phyloP scores from a whole-genome alignment of 1,139 yeast species.

The Diutina neorugosa region DNA sequence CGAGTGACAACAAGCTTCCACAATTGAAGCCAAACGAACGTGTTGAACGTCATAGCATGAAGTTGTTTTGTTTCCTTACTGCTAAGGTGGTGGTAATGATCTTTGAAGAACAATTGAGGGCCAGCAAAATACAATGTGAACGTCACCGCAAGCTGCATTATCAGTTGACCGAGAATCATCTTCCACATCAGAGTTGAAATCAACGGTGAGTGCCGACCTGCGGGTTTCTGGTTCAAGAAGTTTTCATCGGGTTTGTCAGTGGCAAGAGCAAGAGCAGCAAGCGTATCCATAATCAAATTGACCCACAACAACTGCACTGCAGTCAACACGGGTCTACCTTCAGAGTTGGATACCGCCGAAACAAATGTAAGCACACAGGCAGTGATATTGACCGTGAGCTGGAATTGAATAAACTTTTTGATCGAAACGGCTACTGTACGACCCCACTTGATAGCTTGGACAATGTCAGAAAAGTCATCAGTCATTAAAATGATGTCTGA shows the following conservation, averaged over 20 bases:
- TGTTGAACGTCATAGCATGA: conserved; percentile 80
- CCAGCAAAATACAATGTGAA: conserved; percentile 78
- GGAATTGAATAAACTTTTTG: conserved; percentile 91
- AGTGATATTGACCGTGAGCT: conserved; percentile 88
- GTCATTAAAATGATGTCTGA: conserved; percentile 92
- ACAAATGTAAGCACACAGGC: conserved; percentile 91
- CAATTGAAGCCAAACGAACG: conserved; percentile 96
- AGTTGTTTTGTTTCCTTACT: conserved; percentile 46
- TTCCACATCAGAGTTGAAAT: conserved; percentile 95
- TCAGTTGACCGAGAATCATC: conserved; percentile 86
- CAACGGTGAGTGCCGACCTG: conserved; percentile 68
- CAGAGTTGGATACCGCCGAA: conserved; percentile 76
- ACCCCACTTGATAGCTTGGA: conserved; percentile 98
- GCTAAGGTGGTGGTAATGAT: conserved; percentile 12
- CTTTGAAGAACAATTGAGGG: conserved; percentile 40
- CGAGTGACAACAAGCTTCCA: conserved; percentile 88
- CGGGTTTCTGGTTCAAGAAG: conserved; percentile 71
- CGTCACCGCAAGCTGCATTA: conserved; percentile 66
- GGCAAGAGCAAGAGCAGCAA: conserved; percentile 95
- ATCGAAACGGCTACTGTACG: conserved; percentile 92
- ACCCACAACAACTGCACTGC: conserved; percentile 98
- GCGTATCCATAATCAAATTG: conserved; percentile 92
- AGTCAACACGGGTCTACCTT: conserved; percentile 77
- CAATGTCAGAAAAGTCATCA: conserved; percentile 90
- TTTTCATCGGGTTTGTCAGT: conserved; percentile 91